Conservation (phyloP, 2,329 filamentous ascomycete genomes). For the Ophiostoma angusticollis region DNA sequence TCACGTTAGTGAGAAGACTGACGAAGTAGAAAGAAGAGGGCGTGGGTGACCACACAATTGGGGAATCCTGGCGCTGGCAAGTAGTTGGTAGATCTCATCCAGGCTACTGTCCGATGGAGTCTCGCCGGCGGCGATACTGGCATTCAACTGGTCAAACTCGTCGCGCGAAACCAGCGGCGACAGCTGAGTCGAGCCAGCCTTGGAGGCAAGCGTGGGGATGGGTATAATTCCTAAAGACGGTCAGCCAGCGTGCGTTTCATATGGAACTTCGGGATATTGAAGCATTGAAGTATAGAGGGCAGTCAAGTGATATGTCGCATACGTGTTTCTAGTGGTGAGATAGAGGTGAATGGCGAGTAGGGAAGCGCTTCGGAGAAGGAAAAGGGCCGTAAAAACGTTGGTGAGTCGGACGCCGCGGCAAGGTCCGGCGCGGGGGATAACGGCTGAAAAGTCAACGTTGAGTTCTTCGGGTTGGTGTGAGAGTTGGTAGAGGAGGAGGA, state of each 20-base stretch:
- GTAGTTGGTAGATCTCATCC: slow-evolving; percentile 59
- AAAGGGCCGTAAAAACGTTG: slow-evolving; percentile 32
- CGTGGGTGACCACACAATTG: slow-evolving; percentile 41
- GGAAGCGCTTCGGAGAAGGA: slow-evolving; percentile 64
- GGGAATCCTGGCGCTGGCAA: slow-evolving; percentile 55
- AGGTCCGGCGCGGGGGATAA: slow-evolving; percentile 6
- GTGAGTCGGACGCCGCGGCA: slow-evolving; percentile 6
- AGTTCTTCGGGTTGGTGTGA: background rate
- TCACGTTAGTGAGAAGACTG: background rate
- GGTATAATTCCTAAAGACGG: slow-evolving; percentile 47
- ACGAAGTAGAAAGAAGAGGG: background rate
- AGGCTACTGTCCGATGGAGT: slow-evolving; percentile 45
- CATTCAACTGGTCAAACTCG: slow-evolving; percentile 56
- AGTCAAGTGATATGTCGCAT: slow-evolving; percentile 16
- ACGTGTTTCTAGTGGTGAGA: slow-evolving; percentile 69
- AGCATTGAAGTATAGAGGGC: slow-evolving; percentile 9
- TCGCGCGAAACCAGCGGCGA: slow-evolving; percentile 36
- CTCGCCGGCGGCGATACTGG: slow-evolving; percentile 39
- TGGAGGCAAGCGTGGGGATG: slow-evolving; percentile 47
- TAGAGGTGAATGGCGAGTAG: slow-evolving; percentile 71
- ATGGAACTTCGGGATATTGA: background rate
- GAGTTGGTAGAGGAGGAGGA: slow-evolving; percentile 7
- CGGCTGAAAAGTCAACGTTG: slow-evolving; percentile 3
- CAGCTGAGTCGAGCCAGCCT: slow-evolving; percentile 38
- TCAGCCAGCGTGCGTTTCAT: background rate